Conservation (phyloP, 495 filamentous ascomycete genomes). For the Talaromyces proteolyticus region DNA sequence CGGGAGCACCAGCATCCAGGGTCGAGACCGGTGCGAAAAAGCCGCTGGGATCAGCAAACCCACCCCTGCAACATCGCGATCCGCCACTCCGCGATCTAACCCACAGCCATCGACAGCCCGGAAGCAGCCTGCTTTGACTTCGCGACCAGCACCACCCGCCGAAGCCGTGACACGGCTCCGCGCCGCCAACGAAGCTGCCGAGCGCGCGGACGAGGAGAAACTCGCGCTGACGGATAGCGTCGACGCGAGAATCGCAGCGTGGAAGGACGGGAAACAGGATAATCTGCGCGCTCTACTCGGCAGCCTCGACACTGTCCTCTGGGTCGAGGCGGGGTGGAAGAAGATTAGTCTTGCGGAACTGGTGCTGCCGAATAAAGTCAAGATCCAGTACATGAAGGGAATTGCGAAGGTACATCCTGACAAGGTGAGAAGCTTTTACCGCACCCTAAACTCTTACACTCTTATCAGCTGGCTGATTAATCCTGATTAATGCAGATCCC, state of each 20-base stretch:
- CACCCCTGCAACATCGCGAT: conserved; percentile 21
- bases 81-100: conserved; percentile 14
- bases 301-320: conserved; percentile 86
- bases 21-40: conserved; percentile 85
- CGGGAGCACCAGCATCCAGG: conserved; percentile 74
- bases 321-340: conserved; percentile 92
- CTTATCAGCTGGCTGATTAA: too few species aligned
- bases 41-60: conserved; percentile 58
- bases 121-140: conserved; percentile 17
- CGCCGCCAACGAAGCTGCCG: conserved; percentile 74
- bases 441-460: too few species aligned
- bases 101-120: too few species aligned
- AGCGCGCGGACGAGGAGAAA: conserved; percentile 83
- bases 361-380: conserved; percentile 85
- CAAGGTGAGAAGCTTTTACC: conserved; percentile 69
- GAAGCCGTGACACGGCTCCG: conserved; percentile 75
- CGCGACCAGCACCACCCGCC: conserved; percentile 19
- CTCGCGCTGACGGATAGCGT: conserved; percentile 82
- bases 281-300: conserved; percentile 84
- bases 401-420: conserved; percentile 98
- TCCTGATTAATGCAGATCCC: too few species aligned
- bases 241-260: conserved; percentile 66
- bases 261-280: conserved; percentile 85
- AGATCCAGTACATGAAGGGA: conserved; percentile 97
- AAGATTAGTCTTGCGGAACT: conserved; percentile 91